Base-by-base conservation (phyloP, 2,329 filamentous ascomycete genomes). In the Aspergillus ochraceus region DNA sequence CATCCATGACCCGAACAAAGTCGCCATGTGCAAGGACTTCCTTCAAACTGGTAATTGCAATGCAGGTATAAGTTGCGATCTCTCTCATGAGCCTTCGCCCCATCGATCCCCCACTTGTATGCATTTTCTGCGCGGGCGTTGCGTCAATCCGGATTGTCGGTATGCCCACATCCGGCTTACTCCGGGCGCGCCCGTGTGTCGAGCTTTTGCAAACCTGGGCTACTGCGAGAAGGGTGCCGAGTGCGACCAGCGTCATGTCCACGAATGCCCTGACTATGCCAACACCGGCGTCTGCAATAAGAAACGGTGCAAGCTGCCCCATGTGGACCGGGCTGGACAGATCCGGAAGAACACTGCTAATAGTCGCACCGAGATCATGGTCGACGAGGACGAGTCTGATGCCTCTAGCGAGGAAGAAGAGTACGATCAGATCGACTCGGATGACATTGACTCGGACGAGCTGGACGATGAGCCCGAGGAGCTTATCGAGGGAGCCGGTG, bases 261-360 rank as follows among this genome's bases (percentile, higher is more conserved):
- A 90, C 78, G 94, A 98, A 77, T 98, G 95, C 77, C 94, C 95
- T 63, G 90, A 96, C 75, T 97, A 96, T 81, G 91, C 91, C 84
- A 96, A 97, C 78, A 91, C 86, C 61, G 94, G 94, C 70, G 81
- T 83, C 63, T 99, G 95, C 85, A 88, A 87, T 74, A 87, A 85
- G 74, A 87, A 88, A 77, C 88, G 88, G 66, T 98, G 94, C 81
- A 90, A 89, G 74, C 84, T 97, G 57, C 90, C 88, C 60, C 95
- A 99, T 79, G 87, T 94, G 74, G 91, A 95, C 79, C 88, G 91
- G 77, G 92, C 92, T 73, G 92, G 90, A 70, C 90, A 91, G 71
- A 88, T 89, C 74, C 84, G 86, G 75, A 86, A 84, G 75, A 81
- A 83, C 50, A 64, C 67, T 59, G 79, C 81, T 64, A 76, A 76